phyloP scores from a whole-genome alignment of 2,329 filamentous ascomycete genomes.

The Fusarium mundagurra region DNA sequence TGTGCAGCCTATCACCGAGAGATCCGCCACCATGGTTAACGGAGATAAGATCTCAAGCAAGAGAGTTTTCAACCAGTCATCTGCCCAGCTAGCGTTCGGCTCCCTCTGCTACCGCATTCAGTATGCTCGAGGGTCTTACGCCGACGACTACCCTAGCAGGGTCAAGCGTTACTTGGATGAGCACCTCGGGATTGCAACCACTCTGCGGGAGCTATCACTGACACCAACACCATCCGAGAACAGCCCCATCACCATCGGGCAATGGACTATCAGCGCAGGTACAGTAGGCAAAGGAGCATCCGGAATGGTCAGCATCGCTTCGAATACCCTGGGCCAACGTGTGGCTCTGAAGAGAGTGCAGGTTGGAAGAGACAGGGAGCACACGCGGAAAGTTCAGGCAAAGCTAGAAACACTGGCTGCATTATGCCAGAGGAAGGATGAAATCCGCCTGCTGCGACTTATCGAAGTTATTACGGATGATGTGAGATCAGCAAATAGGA shows the following conservation, averaged over 20 bases:
- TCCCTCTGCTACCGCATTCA: neutral
- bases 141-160: neutral
- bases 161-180: neutral
- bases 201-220: neutral
- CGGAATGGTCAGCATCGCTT: neutral
- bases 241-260: neutral
- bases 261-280: neutral
- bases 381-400: fast-evolving
- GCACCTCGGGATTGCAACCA: neutral
- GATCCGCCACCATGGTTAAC: fast-evolving
- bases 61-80: neutral
- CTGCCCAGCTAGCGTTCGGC: fast-evolving
- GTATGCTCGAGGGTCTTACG: neutral
- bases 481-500: neutral
- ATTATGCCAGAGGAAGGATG: neutral
- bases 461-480: neutral
- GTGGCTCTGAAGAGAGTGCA: neutral
- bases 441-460: neutral
- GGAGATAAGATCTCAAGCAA: neutral
- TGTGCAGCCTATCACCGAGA: neutral
- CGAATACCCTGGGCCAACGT: neutral
- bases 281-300: neutral
- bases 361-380: neutral
- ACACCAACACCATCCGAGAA: neutral
- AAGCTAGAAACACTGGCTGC: neutral